Conservation (phyloP, 768 basidiomycete species). For the Cyclocybe cylindracea region DNA sequence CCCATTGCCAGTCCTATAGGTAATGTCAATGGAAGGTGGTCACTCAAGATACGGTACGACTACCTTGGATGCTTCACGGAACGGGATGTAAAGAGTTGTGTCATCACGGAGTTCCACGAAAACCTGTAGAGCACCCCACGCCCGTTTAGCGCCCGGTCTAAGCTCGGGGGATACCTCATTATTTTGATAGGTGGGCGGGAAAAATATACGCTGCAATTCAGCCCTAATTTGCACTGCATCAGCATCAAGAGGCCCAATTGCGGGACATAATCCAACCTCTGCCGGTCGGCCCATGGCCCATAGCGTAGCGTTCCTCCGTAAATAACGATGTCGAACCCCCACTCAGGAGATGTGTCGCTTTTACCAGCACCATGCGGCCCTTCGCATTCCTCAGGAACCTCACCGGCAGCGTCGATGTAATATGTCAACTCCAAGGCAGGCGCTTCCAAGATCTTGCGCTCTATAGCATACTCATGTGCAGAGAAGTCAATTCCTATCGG, state of each 20-base stretch:
- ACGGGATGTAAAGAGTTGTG: constrained; percentile 82
- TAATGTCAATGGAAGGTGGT: neutral
- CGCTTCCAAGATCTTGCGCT: constrained; percentile 79
- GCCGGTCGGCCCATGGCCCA: constrained; percentile 97
- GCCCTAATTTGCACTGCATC: constrained; percentile 40
- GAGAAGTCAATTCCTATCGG: constrained; percentile 57
- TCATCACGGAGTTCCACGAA: constrained; percentile 80
- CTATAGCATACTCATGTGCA: constrained; percentile 82
- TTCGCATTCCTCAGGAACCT: constrained; percentile 49
- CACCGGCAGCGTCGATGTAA: constrained; percentile 83
- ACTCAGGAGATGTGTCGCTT: constrained; percentile 86
- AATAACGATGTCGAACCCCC: constrained; percentile 89
- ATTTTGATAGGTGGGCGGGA: constrained; percentile 78
- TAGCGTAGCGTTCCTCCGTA: constrained; percentile 76
- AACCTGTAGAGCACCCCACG: constrained; percentile 80
- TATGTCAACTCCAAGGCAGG: constrained; percentile 80
- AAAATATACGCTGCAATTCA: constrained; percentile 79
- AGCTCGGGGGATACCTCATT: constrained; percentile 54
- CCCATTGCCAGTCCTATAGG: constrained; percentile 90
- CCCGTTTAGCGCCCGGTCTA: constrained; percentile 76
- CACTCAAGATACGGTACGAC: neutral
- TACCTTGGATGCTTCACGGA: constrained; percentile 89
- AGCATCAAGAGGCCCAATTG: neutral
- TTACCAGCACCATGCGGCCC: constrained; percentile 78
- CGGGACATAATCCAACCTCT: constrained; percentile 51